Base-by-base conservation (phyloP, 306 rosid genomes). In the Prunus campanulata region DNA sequence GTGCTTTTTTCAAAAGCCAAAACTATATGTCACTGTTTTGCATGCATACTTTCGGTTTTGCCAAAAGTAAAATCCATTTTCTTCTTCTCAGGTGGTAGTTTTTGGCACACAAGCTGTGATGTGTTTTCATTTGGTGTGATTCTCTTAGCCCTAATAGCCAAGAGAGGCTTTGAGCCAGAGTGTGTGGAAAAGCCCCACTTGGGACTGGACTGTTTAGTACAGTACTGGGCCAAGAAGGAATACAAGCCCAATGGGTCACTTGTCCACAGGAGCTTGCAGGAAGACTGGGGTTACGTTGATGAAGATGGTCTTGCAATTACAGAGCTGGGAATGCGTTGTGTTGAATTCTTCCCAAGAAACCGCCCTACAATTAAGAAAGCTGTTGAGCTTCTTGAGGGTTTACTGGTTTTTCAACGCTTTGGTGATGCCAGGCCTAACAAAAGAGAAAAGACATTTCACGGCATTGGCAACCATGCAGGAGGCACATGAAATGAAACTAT, bases 191-290 rank as follows among this genome's bases (percentile, higher is more conserved):
- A 52, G 22, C 57, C 66, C 46, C 27, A 57, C 24, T 27, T 29
- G 64, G 42, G 66, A 19, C 27, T 75, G 70, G 84, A 88, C 12
- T 35, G 3, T 56, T 55, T 84, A n/a, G 29, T 88, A 8, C 85
- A 87, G 11, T 74, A 74, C 84, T 89, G 96, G 93, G 93, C 91
- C 49, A 91, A 89, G 70, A 87, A 68, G 8, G 88, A 83, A 70
- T 88, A 84, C 79, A 85, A 47, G 35, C 91, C 91, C 72, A 86
- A 81, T 48, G 61, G 61, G 13, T 87, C 89, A 27, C 90, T 91
- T 24, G 96, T 83, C 59, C 87, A 87, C 19, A 72, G 57, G 30
- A 80, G 75, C 74, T 42, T 91, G 0, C 85, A 81, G 27, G 78
- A 86, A 81, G 91, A 91, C 52, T 89, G 90, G 93, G 79, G 76